These are phyloP conservation scores for Adansonia digitata DNA, from an alignment of 345 rosid species.

Conservation along the genomic window DNA sequence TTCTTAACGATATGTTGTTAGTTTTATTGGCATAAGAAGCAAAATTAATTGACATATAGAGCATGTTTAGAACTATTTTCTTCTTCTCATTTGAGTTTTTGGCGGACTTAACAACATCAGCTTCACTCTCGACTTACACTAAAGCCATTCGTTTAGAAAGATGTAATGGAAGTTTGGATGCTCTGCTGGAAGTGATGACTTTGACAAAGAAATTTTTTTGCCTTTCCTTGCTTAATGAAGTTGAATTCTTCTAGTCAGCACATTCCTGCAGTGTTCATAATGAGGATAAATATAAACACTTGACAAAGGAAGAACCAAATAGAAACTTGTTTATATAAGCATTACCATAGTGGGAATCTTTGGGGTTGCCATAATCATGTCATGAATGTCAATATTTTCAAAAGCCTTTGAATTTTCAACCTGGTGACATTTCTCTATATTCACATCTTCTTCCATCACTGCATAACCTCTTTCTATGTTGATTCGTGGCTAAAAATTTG, in stretches of 20 bases:
- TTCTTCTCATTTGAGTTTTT: constrained; percentile 19
- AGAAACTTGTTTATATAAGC: constrained; percentile 8
- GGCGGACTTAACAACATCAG: constrained; percentile 15
- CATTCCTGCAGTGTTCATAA: constrained; percentile 22
- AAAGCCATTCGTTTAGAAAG: constrained; percentile 22
- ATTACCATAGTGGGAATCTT: constrained; percentile 35
- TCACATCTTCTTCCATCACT: too few species aligned
- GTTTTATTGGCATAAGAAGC: constrained; percentile 24
- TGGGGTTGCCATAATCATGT: too few species aligned
- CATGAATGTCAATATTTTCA: too few species aligned
- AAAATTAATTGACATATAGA: constrained; percentile 46
- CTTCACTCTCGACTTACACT: background rate
- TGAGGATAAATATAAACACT: constrained; percentile 2
- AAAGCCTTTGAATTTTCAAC: too few species aligned
- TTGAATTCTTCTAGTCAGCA: constrained; percentile 26
- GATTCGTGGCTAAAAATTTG: constrained; percentile 9
- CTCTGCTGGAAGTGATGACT: constrained; percentile 22
- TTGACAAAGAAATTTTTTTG: constrained; percentile 27
- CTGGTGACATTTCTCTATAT: constrained; percentile 17
- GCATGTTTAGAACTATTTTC: constrained; percentile 21
- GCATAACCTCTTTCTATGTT: constrained; percentile 13
- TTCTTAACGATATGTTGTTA: constrained; percentile 28
- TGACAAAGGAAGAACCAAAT: background rate
- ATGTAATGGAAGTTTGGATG: constrained; percentile 24
- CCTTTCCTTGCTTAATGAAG: constrained; percentile 35